phyloP scores from a whole-genome alignment of 2,329 filamentous ascomycete genomes.

The Cladophialophora yegresii region DNA sequence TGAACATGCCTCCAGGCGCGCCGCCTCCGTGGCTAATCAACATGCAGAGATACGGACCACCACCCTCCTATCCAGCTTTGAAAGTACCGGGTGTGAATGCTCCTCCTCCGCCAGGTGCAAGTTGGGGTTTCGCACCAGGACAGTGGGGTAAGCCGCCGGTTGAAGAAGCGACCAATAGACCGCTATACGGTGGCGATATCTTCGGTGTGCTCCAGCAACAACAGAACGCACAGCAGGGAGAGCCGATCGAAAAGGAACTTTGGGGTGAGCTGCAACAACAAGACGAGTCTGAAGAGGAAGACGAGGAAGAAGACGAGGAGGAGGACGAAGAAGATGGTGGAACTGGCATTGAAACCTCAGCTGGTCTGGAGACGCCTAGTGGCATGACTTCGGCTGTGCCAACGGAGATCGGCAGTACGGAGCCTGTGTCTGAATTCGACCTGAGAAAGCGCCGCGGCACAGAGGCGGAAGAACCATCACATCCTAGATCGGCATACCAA shows the following conservation, averaged over 20 bases:
- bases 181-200: conserved; percentile 90
- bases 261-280: conserved; percentile 91
- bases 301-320: conserved; percentile 68
- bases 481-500: conserved; percentile 79
- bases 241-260: conserved; percentile 79
- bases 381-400: conserved; percentile 79
- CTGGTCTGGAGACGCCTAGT: conserved; percentile 76
- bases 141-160: conserved; percentile 95
- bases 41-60: conserved; percentile 89
- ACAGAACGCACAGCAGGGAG: conserved; percentile 65
- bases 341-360: conserved; percentile 70
- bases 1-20: conserved; percentile 89
- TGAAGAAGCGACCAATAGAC: conserved; percentile 80
- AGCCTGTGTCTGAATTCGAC: conserved; percentile 83
- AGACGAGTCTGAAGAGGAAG: conserved; percentile 65
- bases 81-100: conserved; percentile 94
- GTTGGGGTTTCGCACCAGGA: conserved; percentile 93
- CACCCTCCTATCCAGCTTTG: conserved; percentile 91
- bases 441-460: conserved; percentile 85
- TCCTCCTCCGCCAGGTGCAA: conserved; percentile 81
- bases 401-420: conserved; percentile 73
- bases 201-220: conserved; percentile 74
- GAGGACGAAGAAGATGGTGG: conserved; percentile 63
- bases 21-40: conserved; percentile 97
- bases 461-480: conserved; percentile 78